Evolutionary conservation across 2,329 filamentous ascomycete genomes (phyloP), one percentile per base, ranked within the genome.

Genomic region (Catunica adiposa): DNA sequence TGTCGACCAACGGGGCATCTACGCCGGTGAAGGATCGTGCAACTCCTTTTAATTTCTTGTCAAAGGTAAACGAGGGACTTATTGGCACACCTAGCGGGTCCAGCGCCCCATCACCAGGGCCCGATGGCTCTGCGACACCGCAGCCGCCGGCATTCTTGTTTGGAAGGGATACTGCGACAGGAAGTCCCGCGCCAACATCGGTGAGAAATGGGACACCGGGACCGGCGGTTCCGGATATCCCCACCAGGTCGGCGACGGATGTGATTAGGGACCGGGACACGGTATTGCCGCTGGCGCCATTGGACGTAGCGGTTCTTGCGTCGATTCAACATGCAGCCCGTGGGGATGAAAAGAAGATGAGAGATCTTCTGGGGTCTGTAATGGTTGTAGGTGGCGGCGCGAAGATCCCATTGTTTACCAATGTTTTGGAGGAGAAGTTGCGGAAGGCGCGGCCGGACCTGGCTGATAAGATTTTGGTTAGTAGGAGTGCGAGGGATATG

Each of bases 281-380:
- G 42, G 83, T 92, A 34, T 76, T 96, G 2, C 89, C 92, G 0
- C 70, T 89, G 11, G 86, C 86, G 57, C 82, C 90, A 0, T 79
- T 98, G 25, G 90, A 97, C 66, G 78, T 83, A 59, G 90, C 92
- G 3, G 94, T 98, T 63, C 77, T 96, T 59, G 89, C 86, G 15
- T 89, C 83, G 51, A 94, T 97, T 64, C 78, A 85, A 51, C 85
- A 95, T 67, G 92, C 88, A 6, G 84, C 88, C 54, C 84, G 84
- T 60, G 84, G 84, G 56, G 90, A 97, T 65, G 89, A 97, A 61
- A 90, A 92, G 71, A 94, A 94, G 68, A 81, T 90, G 60, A 84
- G 87, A 54, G 92, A 98, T 65, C 85, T 95, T 64, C 76, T 94
- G 31, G 86, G 86, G 38, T 85, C 85, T 50, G 90, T 95, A 70